Evolutionary conservation across 805 yeast species (phyloP).

Genomic region (Metschnikowia sp.): DNA sequence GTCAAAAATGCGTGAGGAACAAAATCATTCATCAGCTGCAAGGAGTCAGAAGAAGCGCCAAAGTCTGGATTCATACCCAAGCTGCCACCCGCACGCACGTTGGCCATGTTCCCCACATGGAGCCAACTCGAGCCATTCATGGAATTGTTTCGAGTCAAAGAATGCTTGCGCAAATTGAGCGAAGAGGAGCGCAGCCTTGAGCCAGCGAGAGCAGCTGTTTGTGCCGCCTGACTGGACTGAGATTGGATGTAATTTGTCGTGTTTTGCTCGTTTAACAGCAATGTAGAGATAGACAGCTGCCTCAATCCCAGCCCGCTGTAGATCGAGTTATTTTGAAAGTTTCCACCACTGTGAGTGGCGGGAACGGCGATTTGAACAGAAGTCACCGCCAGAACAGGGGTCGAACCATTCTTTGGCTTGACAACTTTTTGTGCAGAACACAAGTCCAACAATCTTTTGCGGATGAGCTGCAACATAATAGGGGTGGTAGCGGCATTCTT

Average conservation of each 20-base stretch:
- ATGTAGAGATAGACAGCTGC: constrained; percentile 39
- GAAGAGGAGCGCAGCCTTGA: constrained; percentile 36
- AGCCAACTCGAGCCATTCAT: constrained; percentile 36
- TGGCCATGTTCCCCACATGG: constrained; percentile 42
- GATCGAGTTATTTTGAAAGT: constrained; percentile 6
- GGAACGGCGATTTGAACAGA: constrained; percentile 14
- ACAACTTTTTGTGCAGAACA: constrained; percentile 24
- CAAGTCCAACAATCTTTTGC: constrained; percentile 40
- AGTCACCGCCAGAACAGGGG: constrained; percentile 8
- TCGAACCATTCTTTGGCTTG: constrained; percentile 8
- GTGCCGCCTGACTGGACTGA: constrained; percentile 7
- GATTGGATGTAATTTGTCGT: constrained; percentile 28
- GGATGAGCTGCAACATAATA: constrained; percentile 37
- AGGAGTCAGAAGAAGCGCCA: constrained; percentile 36
- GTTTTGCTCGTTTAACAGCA: constrained; percentile 39
- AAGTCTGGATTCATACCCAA: constrained; percentile 19
- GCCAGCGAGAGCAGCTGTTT: constrained; percentile 13
- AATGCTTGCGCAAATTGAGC: constrained; percentile 39
- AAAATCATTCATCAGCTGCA: constrained; percentile 43
- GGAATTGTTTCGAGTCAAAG: constrained; percentile 42
- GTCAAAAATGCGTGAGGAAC: constrained; percentile 40
- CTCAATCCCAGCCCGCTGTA: constrained; percentile 23
- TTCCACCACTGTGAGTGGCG: not conserved
- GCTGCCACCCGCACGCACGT: constrained; percentile 24
- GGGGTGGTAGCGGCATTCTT: constrained; percentile 34